Evolutionary conservation across 306 rosid species (phyloP), one percentile per base, ranked within the genome.

Genomic region (Sicyos baderoa): DNA sequence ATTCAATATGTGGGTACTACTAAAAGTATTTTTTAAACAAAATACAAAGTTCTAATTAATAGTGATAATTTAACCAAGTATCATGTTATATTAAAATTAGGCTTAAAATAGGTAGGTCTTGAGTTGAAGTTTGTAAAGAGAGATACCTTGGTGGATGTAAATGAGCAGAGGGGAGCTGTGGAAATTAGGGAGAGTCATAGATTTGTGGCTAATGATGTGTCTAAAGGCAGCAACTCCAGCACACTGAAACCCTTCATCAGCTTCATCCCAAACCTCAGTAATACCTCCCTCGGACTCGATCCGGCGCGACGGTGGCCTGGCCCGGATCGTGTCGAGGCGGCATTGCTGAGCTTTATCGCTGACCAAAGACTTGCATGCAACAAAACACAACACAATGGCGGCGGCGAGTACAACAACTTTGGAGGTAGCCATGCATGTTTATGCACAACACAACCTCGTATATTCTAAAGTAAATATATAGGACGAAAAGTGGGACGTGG

Each of bases 91-190:
- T n/a, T n/a, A n/a, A n/a, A n/a, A n/a, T n/a, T n/a, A n/a, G n/a
- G n/a, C n/a, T n/a, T n/a, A n/a, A n/a, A n/a, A n/a, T n/a, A n/a
- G n/a, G n/a, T n/a, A 25, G 29, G 29, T 25, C 29, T 25, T 25
- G 29, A 25, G 29, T 25, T 25, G 29, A 25, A 32, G 10, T 10
- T 6, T 55, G 27, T 22, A 4, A 23, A 14, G 9, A 12, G 5
- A 4, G 61, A 13, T 55, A 75, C 79, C 79, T 75, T 16, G 60
- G 45, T 75, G 74, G 15, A 75, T 17, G 79, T 57, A 75, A 19
- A 50, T 25, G 25, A 75, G 51, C 19, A 37, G 10, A 3, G 79
- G 79, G 70, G 74, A 11, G 40, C 70, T 65, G 1, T 57, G 54
- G 54, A 13, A 75, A 3, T 32, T 29, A 51, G 79, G 79, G 54